phyloP scores from a whole-genome alignment of 2,329 filamentous ascomycete species.

The Phyllosticta citribraziliensis region DNA sequence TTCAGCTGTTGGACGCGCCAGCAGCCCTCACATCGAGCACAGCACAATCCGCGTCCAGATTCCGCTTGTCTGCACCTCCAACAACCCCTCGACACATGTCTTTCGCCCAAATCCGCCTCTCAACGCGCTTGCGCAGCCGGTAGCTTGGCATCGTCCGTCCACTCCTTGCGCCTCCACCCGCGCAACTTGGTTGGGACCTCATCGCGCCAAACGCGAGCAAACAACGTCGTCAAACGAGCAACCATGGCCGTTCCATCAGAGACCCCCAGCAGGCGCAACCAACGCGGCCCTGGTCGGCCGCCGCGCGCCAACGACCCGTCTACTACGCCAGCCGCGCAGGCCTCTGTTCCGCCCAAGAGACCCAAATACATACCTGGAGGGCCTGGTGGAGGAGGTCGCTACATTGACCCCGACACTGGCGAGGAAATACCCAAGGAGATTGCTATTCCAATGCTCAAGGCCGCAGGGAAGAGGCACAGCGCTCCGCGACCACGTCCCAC shows the following conservation, averaged over 20 bases:
- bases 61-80: background rate
- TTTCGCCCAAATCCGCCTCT: constrained; percentile 1
- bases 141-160: constrained; percentile 9
- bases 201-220: constrained; percentile 8
- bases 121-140: constrained; percentile 11
- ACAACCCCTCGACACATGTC: constrained; percentile 5
- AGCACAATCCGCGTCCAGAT: background rate
- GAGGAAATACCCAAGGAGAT: constrained; percentile 33
- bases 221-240: background rate
- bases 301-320: constrained; percentile 2
- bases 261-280: constrained; percentile 8
- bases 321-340: constrained; percentile 18
- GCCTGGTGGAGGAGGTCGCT: constrained; percentile 75
- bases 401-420: constrained; percentile 59
- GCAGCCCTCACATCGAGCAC: background rate
- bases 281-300: constrained; percentile 8
- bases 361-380: constrained; percentile 71
- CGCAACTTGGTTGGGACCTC: constrained; percentile 9
- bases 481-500: constrained; percentile 7
- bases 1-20: constrained; percentile 6
- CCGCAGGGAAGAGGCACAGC: constrained; percentile 6
- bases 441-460: constrained; percentile 9
- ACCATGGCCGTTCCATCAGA: constrained; percentile 8
- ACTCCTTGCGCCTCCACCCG: constrained; percentile 10
- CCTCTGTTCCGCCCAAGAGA: constrained; percentile 35